Conservation (phyloP, 768 basidiomycete species). For the Boletales sp. region DNA sequence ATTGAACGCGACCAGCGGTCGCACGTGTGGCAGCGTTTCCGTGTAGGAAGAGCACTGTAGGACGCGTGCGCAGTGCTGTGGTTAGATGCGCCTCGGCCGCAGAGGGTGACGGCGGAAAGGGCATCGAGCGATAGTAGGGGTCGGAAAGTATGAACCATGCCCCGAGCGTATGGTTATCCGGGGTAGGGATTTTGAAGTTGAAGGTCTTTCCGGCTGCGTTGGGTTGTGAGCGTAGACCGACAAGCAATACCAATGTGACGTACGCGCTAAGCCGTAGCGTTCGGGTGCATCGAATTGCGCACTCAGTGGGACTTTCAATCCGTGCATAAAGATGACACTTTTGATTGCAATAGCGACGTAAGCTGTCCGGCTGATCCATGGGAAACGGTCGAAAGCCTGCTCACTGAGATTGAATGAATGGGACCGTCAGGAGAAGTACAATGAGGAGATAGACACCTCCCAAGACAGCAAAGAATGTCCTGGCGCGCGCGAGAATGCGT, state of each 20-base stretch:
- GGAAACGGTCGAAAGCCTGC: slow-evolving; percentile 26
- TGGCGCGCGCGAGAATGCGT: slow-evolving; percentile 25
- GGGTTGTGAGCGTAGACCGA: not conserved
- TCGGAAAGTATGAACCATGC: slow-evolving; percentile 85
- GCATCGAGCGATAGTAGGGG: slow-evolving; percentile 50
- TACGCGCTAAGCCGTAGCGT: slow-evolving; percentile 79
- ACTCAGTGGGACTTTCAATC: slow-evolving; percentile 56
- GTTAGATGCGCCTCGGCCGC: slow-evolving; percentile 42
- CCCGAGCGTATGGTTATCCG: slow-evolving; percentile 78
- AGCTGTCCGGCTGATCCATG: slow-evolving; percentile 11
- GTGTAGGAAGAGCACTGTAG: slow-evolving; percentile 89
- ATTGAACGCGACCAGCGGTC: slow-evolving; percentile 57
- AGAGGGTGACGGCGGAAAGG: slow-evolving; percentile 35
- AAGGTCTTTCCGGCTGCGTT: slow-evolving; percentile 68
- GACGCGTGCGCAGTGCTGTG: slow-evolving; percentile 51
- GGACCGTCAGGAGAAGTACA: slow-evolving; percentile 54
- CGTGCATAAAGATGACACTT: slow-evolving; percentile 65
- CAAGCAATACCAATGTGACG: slow-evolving; percentile 17
- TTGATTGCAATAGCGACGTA: slow-evolving; percentile 15
- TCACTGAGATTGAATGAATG: slow-evolving; percentile 68
- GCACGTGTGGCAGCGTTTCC: slow-evolving; percentile 87
- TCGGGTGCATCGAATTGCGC: slow-evolving; percentile 69
- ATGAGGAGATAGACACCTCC: slow-evolving; percentile 52
- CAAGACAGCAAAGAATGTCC: slow-evolving; percentile 35
- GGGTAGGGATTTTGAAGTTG: slow-evolving; percentile 65